Conservation (phyloP, 106 monocot genomes). For the Hemerocallis citrina region DNA sequence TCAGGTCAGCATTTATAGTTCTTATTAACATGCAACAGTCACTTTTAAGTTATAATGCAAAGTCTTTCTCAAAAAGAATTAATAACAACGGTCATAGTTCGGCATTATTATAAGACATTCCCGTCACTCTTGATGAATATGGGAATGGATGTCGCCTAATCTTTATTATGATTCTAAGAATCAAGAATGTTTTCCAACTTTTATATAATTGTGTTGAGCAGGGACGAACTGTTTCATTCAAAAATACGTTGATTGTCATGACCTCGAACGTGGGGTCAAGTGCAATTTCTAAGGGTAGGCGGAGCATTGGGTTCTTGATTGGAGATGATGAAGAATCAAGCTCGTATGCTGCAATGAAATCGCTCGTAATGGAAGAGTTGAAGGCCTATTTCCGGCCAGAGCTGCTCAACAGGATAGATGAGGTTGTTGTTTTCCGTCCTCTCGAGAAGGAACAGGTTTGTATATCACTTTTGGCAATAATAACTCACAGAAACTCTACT, state of each 20-base stretch:
- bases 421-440: slow-evolving; percentile 54
- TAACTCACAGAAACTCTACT: too few species aligned
- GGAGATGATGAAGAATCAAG: slow-evolving; percentile 40
- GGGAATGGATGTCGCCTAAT: too few species aligned
- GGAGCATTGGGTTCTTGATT: slow-evolving; percentile 58
- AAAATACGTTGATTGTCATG: slow-evolving; percentile 76
- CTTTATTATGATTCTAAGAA: too few species aligned
- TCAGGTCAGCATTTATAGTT: slow-evolving; percentile 32
- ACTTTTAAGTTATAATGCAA: too few species aligned
- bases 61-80: too few species aligned
- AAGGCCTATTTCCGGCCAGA: slow-evolving; percentile 90
- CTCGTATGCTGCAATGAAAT: slow-evolving; percentile 77
- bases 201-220: slow-evolving; percentile 9
- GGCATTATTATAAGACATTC: too few species aligned
- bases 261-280: slow-evolving; percentile 53
- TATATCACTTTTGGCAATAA: too few species aligned
- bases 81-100: too few species aligned
- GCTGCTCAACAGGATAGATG: slow-evolving; percentile 72
- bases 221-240: slow-evolving; percentile 72
- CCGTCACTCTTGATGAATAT: too few species aligned
- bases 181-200: too few species aligned
- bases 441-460: slow-evolving; percentile 74
- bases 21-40: too few species aligned
- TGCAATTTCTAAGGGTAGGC: slow-evolving; percentile 20
- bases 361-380: slow-evolving; percentile 83